A percentile compares a stretch with the other conserved stretches of the same genome.
Evolutionary conservation across 805 yeast species (phyloP).

Genomic region (Komagataella kurtzmanii): DNA sequence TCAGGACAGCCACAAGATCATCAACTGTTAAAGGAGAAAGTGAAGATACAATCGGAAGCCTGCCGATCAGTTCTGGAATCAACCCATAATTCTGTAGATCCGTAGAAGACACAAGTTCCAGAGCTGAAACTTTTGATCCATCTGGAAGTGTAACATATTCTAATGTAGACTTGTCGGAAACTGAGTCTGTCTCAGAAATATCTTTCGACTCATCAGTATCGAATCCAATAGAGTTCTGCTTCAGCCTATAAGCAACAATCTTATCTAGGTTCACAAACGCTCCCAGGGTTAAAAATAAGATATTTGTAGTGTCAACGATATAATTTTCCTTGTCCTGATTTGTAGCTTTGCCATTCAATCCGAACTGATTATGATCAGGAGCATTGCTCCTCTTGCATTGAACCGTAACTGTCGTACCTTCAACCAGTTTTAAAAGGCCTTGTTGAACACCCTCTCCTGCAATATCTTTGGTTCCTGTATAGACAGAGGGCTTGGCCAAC

Average conservation of each 20-base stretch:
- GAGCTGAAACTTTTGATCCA: slow-evolving; percentile 24
- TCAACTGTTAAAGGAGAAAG: slow-evolving; percentile 28
- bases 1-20: slow-evolving; percentile 34
- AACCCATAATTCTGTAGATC: slow-evolving; percentile 39
- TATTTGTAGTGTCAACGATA: slow-evolving; percentile 40
- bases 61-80: slow-evolving; percentile 47
- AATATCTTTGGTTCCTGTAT: slow-evolving; percentile 39
- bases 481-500: slow-evolving; percentile 32
- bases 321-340: slow-evolving; percentile 20
- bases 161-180: slow-evolving; percentile 4
- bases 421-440: slow-evolving; percentile 40
- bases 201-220: slow-evolving; percentile 7
- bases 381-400: slow-evolving; percentile 16
- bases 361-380: not conserved
- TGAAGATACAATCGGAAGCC: slow-evolving; percentile 42
- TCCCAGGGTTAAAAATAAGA: slow-evolving; percentile 44
- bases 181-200: not conserved
- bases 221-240: slow-evolving; percentile 12
- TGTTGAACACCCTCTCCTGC: slow-evolving; percentile 59
- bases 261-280: slow-evolving; percentile 48
- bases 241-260: slow-evolving; percentile 27
- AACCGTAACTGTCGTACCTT: slow-evolving; percentile 37
- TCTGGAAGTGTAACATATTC: slow-evolving; percentile 21
- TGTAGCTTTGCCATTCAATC: not conserved
- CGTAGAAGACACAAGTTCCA: slow-evolving; percentile 32